Conservation (phyloP, 768 basidiomycete genomes). For the Cystofilobasidium macerans region DNA sequence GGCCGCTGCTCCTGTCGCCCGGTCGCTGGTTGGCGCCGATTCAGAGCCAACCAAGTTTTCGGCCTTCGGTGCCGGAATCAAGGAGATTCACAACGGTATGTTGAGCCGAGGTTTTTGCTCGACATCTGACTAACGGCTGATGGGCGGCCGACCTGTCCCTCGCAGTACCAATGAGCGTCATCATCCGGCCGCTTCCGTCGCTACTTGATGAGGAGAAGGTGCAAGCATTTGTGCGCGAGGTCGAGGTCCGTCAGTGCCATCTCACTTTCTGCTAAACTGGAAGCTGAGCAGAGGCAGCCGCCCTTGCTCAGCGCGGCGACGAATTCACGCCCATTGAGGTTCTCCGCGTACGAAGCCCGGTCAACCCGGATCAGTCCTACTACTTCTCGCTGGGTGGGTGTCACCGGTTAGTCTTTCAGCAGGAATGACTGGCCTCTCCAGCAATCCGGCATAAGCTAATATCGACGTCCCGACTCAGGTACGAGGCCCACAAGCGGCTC, state of each 20-base stretch:
- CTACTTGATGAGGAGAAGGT: slow-evolving; percentile 38
- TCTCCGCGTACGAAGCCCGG: slow-evolving; percentile 30
- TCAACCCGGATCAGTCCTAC: slow-evolving; percentile 27
- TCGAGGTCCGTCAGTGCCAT: slow-evolving; percentile 31
- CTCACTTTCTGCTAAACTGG: background rate
- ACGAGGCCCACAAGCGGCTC: slow-evolving; percentile 38
- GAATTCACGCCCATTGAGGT: slow-evolving; percentile 39
- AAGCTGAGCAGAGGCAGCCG: background rate
- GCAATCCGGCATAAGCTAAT: too few species aligned
- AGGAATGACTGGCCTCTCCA: background rate
- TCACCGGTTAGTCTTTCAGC: slow-evolving; percentile 31
- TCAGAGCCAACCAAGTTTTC: background rate
- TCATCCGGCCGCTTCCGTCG: slow-evolving; percentile 37
- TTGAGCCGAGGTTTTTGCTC: too few species aligned
- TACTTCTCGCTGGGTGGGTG: slow-evolving; percentile 40
- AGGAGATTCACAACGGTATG: slow-evolving; percentile 19
- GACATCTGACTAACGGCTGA: background rate
- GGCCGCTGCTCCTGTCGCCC: too few species aligned
- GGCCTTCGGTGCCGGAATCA: slow-evolving; percentile 18
- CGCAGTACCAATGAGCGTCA: slow-evolving; percentile 36
- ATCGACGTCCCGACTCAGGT: too few species aligned
- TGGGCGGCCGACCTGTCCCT: background rate
- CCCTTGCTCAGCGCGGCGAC: slow-evolving; percentile 33
- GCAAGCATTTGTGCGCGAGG: slow-evolving; percentile 37
- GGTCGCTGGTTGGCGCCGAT: too few species aligned